These are phyloP conservation scores for Aspergillus fumigatus DNA, from an alignment of 2,329 filamentous ascomycete species.

Conservation along the genomic window DNA sequence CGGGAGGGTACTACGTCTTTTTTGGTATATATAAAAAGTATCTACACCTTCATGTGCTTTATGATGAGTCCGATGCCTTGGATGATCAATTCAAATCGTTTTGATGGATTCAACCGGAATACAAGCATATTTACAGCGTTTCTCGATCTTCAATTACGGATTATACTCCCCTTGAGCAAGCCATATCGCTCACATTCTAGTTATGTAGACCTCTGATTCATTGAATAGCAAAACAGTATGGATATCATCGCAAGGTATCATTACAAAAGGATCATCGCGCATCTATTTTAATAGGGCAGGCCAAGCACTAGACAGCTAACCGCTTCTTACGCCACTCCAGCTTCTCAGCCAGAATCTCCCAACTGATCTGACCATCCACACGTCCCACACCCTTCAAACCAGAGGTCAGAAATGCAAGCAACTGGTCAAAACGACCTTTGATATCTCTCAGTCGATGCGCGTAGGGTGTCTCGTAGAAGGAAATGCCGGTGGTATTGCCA, in stretches of 20 bases:
- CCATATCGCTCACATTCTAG: not conserved
- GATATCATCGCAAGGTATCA: not conserved
- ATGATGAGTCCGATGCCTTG: not conserved
- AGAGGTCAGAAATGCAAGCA: conserved; percentile 65
- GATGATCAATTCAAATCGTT: not conserved
- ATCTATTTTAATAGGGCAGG: not conserved
- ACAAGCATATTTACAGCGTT: not conserved
- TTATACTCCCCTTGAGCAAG: not conserved
- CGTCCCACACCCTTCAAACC: conserved; percentile 72
- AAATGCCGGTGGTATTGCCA: conserved; percentile 37
- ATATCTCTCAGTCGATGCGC: conserved; percentile 53
- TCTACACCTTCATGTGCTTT: not conserved
- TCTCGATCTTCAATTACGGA: not conserved
- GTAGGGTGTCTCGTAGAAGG: conserved; percentile 43
- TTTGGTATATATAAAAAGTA: not conserved
- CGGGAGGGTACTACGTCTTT: not conserved
- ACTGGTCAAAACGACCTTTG: conserved; percentile 58
- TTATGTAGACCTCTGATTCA: not conserved
- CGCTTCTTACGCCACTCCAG: conserved; percentile 51
- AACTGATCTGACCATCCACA: conserved; percentile 65
- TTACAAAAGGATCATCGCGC: not conserved
- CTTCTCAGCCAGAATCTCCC: conserved; percentile 79
- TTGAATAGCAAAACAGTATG: not conserved
- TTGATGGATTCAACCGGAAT: not conserved
- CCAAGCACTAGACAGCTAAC: not conserved